A percentile compares a stretch with the other conserved stretches of the same genome.
These are phyloP conservation scores for Dactylonectria estremocensis DNA, from an alignment of 2,329 filamentous ascomycete species.

Conservation along the genomic window DNA sequence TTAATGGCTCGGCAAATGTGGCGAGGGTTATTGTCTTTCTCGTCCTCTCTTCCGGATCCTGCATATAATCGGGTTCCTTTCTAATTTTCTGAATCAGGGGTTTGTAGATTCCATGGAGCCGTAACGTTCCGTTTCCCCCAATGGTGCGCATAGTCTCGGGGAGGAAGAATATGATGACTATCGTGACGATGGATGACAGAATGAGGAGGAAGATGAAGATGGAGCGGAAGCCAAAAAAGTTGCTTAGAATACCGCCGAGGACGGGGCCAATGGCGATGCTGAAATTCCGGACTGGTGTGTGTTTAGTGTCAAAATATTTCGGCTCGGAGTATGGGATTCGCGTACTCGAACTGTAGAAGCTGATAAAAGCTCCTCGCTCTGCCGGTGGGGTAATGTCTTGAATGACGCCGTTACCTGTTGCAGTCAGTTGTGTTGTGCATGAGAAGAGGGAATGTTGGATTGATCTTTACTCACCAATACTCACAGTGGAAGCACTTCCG, in stretches of 20 bases:
- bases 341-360: slow-evolving; percentile 52
- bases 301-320: not conserved
- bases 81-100: slow-evolving; percentile 10
- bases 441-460: no score
- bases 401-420: slow-evolving; percentile 51
- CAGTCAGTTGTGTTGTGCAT: not conserved
- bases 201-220: slow-evolving; percentile 25
- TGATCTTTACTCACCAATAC: slow-evolving; percentile 55
- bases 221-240: slow-evolving; percentile 19
- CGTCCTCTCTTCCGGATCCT: not conserved
- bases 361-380: slow-evolving; percentile 49
- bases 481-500: slow-evolving; percentile 63
- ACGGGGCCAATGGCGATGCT: slow-evolving; percentile 26
- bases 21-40: slow-evolving; percentile 2
- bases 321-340: not conserved
- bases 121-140: slow-evolving; percentile 19
- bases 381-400: slow-evolving; percentile 48
- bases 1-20: slow-evolving; percentile 17
- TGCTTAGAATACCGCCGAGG: slow-evolving; percentile 23
- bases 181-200: slow-evolving; percentile 1
- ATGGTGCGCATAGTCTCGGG: slow-evolving; percentile 25
- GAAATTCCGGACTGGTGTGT: slow-evolving; percentile 8
- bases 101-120: slow-evolving; percentile 18
- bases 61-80: slow-evolving; percentile 8
- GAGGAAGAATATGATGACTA: slow-evolving; percentile 12